Base-by-base conservation (phyloP, 139 green algal species). In the Volvox africanus region DNA sequence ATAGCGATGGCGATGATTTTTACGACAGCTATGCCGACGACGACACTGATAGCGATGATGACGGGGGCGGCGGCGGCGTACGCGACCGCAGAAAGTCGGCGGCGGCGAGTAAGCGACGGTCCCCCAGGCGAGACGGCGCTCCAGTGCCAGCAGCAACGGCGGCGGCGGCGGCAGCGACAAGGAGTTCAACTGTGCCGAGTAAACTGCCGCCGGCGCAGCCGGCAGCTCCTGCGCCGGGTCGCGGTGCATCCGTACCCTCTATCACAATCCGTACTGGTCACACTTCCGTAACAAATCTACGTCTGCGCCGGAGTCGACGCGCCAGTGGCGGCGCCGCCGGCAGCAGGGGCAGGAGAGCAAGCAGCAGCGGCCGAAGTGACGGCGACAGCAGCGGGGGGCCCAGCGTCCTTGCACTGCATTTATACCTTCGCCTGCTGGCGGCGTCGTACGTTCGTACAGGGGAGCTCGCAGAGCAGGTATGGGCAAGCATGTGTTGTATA, bases 381-480 rank as follows among this genome's bases (percentile, higher is more conserved):
- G 82, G 30, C 24, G 83, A 37, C 26, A 68, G 67, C 35, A 80
- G 44, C 37, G 85, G 71, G n/a, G 85, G 85, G 11, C 71, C 85
- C 71, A 83, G 71, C 9, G 71, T 75, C n/a, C n/a, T 89, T 71
- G 85, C 71, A 30, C 85, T 89, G 71, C 85, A 83, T 50, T 32
- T 89, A 18, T 82, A 82, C n/a, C 85, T 89, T 30, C 69, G 85
- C 11, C 71, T 89, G 85, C 85, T 89, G 37, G 85, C 85, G 36
- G 85, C 44, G 71, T 76, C 85, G 37, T 89, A 89, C 44, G 71
- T 75, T 12, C 44, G 71, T 19, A 89, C 85, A 16, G 50, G 50
- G n/a, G 71, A 89, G 71, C 71, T 82, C n/a, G 85, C 85, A n/a
- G 85, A 89, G 30, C 44, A 73, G 85, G 85, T 88, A 12, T 73